Percentiles rank a stretch among this genome's conserved stretches.
phyloP scores from a whole-genome alignment of 169 alveolate genomes.

The Plasmodium chabaudi region DNA sequence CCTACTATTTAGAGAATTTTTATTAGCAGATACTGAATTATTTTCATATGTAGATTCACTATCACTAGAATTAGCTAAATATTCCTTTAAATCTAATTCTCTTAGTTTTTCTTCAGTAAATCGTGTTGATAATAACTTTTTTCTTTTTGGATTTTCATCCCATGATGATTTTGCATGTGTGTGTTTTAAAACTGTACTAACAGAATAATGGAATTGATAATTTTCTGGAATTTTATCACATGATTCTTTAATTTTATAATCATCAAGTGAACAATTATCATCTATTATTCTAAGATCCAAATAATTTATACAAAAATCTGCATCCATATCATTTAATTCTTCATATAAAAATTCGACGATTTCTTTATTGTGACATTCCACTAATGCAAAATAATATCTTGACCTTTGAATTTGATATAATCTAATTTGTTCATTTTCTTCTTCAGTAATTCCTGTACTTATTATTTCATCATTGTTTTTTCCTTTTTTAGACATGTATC shows the following conservation, averaged over 20 bases:
- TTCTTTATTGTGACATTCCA: constrained; percentile 90
- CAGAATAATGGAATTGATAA: constrained; percentile 90
- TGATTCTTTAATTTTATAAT: constrained; percentile 91
- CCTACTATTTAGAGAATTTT: constrained; percentile 32
- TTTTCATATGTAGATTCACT: constrained; percentile 36
- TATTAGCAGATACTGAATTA: constrained; percentile 26
- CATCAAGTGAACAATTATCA: constrained; percentile 92
- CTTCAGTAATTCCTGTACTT: constrained; percentile 75
- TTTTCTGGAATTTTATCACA: constrained; percentile 91
- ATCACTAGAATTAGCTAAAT: constrained; percentile 77
- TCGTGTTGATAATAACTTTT: constrained; percentile 88
- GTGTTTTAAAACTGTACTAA: constrained; percentile 93
- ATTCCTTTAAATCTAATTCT: constrained; percentile 78
- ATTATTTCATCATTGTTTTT: constrained; percentile 63
- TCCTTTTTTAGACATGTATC: background rate
- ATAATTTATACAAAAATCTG: constrained; percentile 93
- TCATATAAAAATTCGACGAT: constrained; percentile 94
- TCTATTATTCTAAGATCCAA: constrained; percentile 96
- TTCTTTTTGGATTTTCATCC: constrained; percentile 95
- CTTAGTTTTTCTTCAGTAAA: constrained; percentile 79
- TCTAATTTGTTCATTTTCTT: constrained; percentile 81
- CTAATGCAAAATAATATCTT: constrained; percentile 96
- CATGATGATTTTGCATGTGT: constrained; percentile 95
- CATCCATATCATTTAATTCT: constrained; percentile 96
- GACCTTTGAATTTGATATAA: constrained; percentile 89